Evolutionary conservation across 2,329 filamentous ascomycete species (phyloP).

Genomic region (Neofusicoccum sp.): DNA sequence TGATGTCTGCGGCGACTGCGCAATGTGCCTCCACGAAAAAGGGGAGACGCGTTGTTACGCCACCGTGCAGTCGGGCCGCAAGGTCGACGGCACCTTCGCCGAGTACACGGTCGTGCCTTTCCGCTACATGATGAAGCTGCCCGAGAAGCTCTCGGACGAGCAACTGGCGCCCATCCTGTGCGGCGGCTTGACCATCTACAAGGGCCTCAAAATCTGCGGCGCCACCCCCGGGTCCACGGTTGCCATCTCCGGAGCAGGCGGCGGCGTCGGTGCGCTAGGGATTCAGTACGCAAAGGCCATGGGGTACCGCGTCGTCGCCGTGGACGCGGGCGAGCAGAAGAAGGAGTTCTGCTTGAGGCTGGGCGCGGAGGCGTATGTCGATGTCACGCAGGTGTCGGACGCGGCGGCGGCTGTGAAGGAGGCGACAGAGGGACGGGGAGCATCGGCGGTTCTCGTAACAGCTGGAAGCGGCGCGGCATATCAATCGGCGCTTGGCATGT

Average conservation of each 20-base stretch:
- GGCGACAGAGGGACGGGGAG: constrained; percentile 27
- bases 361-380: constrained; percentile 56
- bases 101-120: constrained; percentile 59
- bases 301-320: constrained; percentile 54
- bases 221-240: constrained; percentile 55
- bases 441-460: constrained; percentile 9
- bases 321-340: constrained; percentile 46
- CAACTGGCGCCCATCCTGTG: constrained; percentile 44
- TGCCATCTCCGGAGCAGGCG: constrained; percentile 55
- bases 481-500: constrained; percentile 29
- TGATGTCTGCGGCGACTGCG: constrained; percentile 53
- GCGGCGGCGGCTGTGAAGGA: constrained; percentile 36
- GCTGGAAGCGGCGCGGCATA: constrained; percentile 31
- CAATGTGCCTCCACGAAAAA: constrained; percentile 50
- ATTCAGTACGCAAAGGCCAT: constrained; percentile 47
- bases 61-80: constrained; percentile 26
- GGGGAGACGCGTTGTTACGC: constrained; percentile 42
- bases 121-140: constrained; percentile 48
- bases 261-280: constrained; percentile 59
- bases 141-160: constrained; percentile 35
- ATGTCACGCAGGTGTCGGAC: constrained; percentile 39
- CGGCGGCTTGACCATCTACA: constrained; percentile 55
- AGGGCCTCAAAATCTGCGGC: constrained; percentile 52
- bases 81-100: constrained; percentile 45
- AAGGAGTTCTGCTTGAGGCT: constrained; percentile 49